Conservation (phyloP, 2,329 filamentous ascomycete species). For the Didymella lethalis region DNA sequence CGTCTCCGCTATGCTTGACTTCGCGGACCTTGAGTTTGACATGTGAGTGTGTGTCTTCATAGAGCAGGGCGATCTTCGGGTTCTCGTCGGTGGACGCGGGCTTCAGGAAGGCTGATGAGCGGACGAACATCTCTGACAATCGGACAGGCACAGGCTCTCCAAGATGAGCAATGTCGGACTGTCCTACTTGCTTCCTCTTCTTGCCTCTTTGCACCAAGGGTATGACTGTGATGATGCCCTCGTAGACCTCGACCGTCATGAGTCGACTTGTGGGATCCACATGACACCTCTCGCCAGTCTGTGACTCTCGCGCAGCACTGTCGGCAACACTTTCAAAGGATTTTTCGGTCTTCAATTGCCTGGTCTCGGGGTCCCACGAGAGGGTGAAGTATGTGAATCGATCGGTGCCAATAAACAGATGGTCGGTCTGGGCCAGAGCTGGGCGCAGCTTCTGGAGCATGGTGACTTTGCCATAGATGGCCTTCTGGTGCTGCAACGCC, state of each 20-base stretch:
- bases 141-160: conserved; percentile 68
- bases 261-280: conserved; percentile 80
- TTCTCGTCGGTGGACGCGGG: conserved; percentile 58
- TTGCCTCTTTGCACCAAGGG: conserved; percentile 65
- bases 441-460: conserved; percentile 84
- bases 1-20: conserved; percentile 59
- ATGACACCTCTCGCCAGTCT: conserved; percentile 82
- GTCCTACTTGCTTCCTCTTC: conserved; percentile 54
- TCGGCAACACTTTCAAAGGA: conserved; percentile 68
- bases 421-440: conserved; percentile 75
- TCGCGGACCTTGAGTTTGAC: conserved; percentile 64
- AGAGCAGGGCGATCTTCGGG: conserved; percentile 70
- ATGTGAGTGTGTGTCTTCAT: conserved; percentile 67
- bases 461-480: conserved; percentile 84
- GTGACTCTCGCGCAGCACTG: conserved; percentile 72
- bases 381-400: conserved; percentile 90
- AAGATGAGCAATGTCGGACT: conserved; percentile 63
- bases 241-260: conserved; percentile 72
- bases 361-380: conserved; percentile 73
- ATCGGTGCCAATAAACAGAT: conserved; percentile 92
- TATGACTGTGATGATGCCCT: conserved; percentile 71
- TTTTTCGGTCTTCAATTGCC: conserved; percentile 64
- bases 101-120: conserved; percentile 71
- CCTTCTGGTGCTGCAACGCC: conserved; percentile 70
- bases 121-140: conserved; percentile 71